These are phyloP conservation scores for Bruguiera gymnorhiza DNA, from an alignment of 345 rosid species.

Conservation along the genomic window DNA sequence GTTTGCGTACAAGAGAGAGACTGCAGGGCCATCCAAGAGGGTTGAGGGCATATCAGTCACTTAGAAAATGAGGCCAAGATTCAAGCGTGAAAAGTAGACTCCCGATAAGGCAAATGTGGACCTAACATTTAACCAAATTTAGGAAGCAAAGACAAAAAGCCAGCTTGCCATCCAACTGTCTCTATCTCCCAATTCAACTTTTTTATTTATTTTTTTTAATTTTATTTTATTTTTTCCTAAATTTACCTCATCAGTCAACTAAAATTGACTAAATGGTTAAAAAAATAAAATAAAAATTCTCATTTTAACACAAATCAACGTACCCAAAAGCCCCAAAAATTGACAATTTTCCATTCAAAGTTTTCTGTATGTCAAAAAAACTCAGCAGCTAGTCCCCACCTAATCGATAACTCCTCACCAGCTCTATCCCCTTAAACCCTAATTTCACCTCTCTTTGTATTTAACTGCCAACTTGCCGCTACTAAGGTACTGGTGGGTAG, in stretches of 20 bases:
- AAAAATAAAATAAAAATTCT: not conserved
- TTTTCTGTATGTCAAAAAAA: constrained; percentile 12
- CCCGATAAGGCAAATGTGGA: constrained; percentile 10
- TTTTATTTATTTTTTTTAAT: not conserved
- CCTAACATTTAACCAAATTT: constrained; percentile 16
- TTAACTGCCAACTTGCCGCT: not conserved
- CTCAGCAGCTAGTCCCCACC: constrained; percentile 21
- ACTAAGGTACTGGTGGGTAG: no score
- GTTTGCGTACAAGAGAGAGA: no score
- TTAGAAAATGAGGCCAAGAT: not conserved
- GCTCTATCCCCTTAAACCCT: constrained; percentile 25
- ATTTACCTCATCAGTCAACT: constrained; percentile 2
- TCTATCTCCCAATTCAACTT: constrained; percentile 1
- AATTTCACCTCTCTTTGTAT: constrained; percentile 16
- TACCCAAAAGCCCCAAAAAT: not conserved
- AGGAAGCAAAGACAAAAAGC: constrained; percentile 17
- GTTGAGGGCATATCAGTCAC: no score
- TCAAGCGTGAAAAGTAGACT: constrained; percentile 11
- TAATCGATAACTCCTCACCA: constrained; percentile 13
- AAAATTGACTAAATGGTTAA: constrained; percentile 18
- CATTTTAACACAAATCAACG: not conserved
- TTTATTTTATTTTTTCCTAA: not conserved
- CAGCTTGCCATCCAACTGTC: constrained; percentile 13
- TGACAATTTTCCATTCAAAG: not conserved
- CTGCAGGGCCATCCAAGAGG: no score